These are phyloP conservation scores for Eleusine indica DNA, from an alignment of 176 grass and related monocot genomes.

Conservation along the genomic window DNA sequence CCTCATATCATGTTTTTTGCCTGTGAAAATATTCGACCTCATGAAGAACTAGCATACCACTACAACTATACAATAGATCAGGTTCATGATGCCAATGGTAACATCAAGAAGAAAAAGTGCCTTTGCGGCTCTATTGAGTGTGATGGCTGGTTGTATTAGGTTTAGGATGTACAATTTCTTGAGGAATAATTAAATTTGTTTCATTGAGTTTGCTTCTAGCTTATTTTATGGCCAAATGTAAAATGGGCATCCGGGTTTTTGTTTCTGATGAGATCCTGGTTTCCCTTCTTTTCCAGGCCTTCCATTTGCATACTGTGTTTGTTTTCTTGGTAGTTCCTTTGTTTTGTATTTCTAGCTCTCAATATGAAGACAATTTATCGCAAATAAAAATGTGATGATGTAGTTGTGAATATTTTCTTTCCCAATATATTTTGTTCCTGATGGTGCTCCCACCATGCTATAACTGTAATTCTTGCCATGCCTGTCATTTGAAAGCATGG, in stretches of 20 bases:
- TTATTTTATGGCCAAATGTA: constrained; percentile 1
- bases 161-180: constrained; percentile 27
- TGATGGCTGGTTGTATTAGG: constrained; percentile 76
- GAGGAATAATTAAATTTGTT: constrained; percentile 16
- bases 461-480: not conserved
- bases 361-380: not conserved
- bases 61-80: constrained; percentile 84
- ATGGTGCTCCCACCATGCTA: not conserved
- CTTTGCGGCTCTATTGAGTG: constrained; percentile 68
- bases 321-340: not conserved
- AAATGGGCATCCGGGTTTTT: not conserved
- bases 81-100: constrained; percentile 77
- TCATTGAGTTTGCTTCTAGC: not conserved
- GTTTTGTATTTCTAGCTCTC: constrained; percentile 26
- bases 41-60: constrained; percentile 69
- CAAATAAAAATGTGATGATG: not conserved
- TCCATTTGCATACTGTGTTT: not conserved
- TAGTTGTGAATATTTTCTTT: constrained; percentile 7
- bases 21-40: constrained; percentile 61
- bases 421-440: not conserved
- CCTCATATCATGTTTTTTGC: constrained; percentile 85
- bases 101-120: constrained; percentile 82
- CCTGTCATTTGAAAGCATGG: not conserved
- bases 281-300: not conserved
- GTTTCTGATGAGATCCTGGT: not conserved